Evolutionary conservation across 2,329 filamentous ascomycete genomes (phyloP).

Genomic region (Penicillium sp.): DNA sequence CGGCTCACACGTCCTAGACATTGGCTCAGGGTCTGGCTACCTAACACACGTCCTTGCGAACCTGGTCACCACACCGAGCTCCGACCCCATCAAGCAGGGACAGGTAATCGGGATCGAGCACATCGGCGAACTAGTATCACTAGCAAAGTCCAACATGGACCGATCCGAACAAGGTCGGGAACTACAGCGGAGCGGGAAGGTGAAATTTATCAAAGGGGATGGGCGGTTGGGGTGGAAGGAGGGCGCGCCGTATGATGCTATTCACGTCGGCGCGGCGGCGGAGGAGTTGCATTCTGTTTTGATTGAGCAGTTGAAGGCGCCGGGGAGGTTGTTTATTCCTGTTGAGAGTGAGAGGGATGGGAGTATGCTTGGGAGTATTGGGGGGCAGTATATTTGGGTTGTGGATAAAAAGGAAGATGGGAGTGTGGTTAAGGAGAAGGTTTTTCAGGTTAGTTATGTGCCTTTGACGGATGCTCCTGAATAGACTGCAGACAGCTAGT

Average conservation of each 20-base stretch:
- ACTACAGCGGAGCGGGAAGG: conserved; percentile 67
- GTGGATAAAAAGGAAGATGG: conserved; percentile 66
- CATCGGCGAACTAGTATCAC: conserved; percentile 65
- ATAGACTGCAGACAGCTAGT: conserved; percentile 13
- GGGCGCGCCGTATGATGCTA: conserved; percentile 77
- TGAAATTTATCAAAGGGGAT: conserved; percentile 76
- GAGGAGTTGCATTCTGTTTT: conserved; percentile 71
- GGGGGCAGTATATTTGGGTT: conserved; percentile 64
- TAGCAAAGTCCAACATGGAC: conserved; percentile 68
- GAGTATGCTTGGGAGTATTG: conserved; percentile 20
- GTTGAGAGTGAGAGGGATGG: conserved; percentile 54
- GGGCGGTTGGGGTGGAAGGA: conserved; percentile 68
- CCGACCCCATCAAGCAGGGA: conserved; percentile 42
- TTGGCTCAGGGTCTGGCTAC: conserved; percentile 79
- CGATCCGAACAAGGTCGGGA: conserved; percentile 63
- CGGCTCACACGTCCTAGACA: conserved; percentile 66
- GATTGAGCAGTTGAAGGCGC: conserved; percentile 75
- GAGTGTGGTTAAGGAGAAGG: conserved; percentile 58
- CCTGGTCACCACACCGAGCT: conserved; percentile 56
- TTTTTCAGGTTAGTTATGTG: conserved; percentile 67
- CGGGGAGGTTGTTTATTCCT: conserved; percentile 74
- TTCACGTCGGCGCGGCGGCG: conserved; percentile 92
- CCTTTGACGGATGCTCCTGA: conserved; percentile 64
- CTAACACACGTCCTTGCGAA: conserved; percentile 87
- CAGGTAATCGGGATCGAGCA: conserved; percentile 76